These are phyloP conservation scores for Geosmithia putterillii DNA, from an alignment of 2,329 filamentous ascomycete genomes.

Conservation along the genomic window DNA sequence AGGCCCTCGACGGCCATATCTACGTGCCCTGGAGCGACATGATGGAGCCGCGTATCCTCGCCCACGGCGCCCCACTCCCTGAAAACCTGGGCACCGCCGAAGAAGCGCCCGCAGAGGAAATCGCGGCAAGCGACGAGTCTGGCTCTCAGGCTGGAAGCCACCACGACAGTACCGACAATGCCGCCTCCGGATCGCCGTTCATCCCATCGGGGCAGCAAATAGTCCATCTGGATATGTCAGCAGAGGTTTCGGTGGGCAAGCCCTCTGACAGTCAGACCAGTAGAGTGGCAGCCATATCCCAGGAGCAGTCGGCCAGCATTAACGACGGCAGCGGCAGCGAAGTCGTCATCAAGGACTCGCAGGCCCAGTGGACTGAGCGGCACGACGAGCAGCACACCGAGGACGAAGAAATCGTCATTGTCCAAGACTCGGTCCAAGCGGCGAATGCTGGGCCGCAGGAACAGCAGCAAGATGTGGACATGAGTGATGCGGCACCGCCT, in stretches of 20 bases:
- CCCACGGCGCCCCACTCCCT: background rate
- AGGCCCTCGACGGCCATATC: conserved; percentile 37
- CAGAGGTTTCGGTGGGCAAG: background rate
- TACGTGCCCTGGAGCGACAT: conserved; percentile 49
- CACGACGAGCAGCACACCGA: too few species aligned
- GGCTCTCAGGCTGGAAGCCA: too few species aligned
- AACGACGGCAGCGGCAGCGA: too few species aligned
- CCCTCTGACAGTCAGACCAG: background rate
- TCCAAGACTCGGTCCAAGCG: background rate
- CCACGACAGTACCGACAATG: background rate
- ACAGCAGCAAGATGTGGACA: too few species aligned
- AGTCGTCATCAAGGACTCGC: background rate
- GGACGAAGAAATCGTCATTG: too few species aligned
- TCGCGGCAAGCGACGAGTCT: background rate
- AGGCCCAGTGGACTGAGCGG: background rate
- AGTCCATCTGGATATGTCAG: background rate
- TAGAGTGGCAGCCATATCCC: background rate
- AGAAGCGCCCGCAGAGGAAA: background rate
- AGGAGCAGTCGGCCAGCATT: background rate
- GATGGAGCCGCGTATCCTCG: conserved; percentile 49
- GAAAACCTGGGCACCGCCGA: background rate
- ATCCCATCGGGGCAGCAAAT: conserved; percentile 1
- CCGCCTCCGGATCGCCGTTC: background rate
- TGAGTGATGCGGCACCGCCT: too few species aligned
- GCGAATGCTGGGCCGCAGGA: too few species aligned